A percentile compares a stretch with the other conserved stretches of the same genome.
Evolutionary conservation across 2,329 filamentous ascomycete genomes (phyloP).

Genomic region (Epichloe gansuensis): DNA sequence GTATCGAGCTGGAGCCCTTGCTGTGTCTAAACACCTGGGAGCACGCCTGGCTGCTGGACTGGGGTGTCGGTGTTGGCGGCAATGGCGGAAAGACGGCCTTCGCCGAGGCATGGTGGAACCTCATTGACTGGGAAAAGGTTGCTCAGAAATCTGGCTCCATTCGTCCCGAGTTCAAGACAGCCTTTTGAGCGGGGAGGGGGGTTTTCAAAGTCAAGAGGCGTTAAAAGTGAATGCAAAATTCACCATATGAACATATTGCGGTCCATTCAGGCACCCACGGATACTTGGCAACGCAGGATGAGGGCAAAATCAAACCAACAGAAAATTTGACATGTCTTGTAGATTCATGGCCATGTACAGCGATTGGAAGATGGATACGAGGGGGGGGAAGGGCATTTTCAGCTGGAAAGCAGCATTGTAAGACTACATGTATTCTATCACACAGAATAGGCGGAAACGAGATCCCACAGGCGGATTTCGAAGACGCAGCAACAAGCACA

Average conservation of each 20-base stretch:
- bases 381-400: too few relatives aligned
- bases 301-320: too few relatives aligned
- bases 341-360: not conserved
- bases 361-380: not conserved
- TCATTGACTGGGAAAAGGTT: conserved; percentile 74
- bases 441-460: not conserved
- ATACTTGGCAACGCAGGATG: too few relatives aligned
- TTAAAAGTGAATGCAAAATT: not conserved
- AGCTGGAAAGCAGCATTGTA: conserved; percentile 5
- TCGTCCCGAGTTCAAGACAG: conserved; percentile 23
- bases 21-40: conserved; percentile 95
- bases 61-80: conserved; percentile 44
- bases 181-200: not conserved
- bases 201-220: not conserved
- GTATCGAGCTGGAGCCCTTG: conserved; percentile 58
- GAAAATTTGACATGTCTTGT: not conserved
- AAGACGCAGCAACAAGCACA: not conserved
- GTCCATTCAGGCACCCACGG: too few relatives aligned
- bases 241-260: too few relatives aligned
- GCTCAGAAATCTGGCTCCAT: conserved; percentile 24
- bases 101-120: conserved; percentile 74
- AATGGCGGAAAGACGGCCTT: conserved; percentile 62
- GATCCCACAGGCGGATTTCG: not conserved
- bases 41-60: conserved; percentile 82
- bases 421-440: conserved; percentile 1